Evolutionary conservation across 2,329 filamentous ascomycete genomes (phyloP), one percentile per base, ranked within the genome.

Genomic region (Calonectria hongkongensis): DNA sequence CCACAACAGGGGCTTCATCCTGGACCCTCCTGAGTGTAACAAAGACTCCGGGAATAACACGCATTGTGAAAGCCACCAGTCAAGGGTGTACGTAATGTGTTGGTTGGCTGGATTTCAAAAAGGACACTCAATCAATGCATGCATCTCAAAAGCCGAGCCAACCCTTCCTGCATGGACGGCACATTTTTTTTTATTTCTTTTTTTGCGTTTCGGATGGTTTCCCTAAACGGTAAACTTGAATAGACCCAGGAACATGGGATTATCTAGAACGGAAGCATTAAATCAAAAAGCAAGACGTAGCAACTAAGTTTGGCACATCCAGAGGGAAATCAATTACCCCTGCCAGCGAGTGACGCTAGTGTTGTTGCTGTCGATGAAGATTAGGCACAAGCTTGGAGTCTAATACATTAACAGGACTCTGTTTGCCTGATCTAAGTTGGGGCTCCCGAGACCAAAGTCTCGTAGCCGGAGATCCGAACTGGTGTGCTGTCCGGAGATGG

Each of bases 231-330:
- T 2, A 13, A 25, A 48, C 45, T 25, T 25, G n/a, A 9, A 12
- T 12, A 21, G 9, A 25, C n/a, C 45, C 45, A 25, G 21, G 8
- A 48, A 4, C 2, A 2, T 25, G 45, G n/a, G 45, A 21, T n/a
- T 25, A 25, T 21, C 45, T 21, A 25, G 28, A 56, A 18, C 4
- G 12, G 13, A 12, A 25, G 45, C 33, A 36, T 33, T 39, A 28
- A 45, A 33, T 18, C 10, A 33, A 47, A 43, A 47, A 47, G 39
- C 16, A 21, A 47, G 39, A 6, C 7, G 5, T 33, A 9, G 3
- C 25, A 43, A 25, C 25, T 47, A 67, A 72, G 58, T 64, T 98
- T 60, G 54, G 30, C 54, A 60, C 21, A 13, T 10, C 8, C 4
- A 41, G 36, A 60, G 4, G 45, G 45, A 21, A 7, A 25, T 25